Conservation (phyloP, 2,329 filamentous ascomycete species). For the Thermothelomyces thermophilus region DNA sequence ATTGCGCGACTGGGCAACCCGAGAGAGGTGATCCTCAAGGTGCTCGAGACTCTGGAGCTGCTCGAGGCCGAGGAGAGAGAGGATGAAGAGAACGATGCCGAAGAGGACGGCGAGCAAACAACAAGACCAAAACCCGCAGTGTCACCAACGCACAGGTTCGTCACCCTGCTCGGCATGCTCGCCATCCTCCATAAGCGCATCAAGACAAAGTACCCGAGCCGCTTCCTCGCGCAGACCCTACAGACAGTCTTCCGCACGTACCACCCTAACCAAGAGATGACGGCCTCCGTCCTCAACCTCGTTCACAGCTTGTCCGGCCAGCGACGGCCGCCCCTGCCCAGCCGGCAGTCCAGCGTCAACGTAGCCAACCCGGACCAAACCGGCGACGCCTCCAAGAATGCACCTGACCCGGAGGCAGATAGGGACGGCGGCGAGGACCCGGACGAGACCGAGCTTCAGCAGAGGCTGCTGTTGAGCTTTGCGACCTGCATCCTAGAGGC, state of each 20-base stretch:
- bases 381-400: slow-evolving; percentile 48
- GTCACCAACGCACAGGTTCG: slow-evolving; percentile 46
- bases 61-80: slow-evolving; percentile 35
- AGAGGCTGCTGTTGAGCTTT: slow-evolving; percentile 64
- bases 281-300: slow-evolving; percentile 63
- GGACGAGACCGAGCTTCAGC: slow-evolving; percentile 55
- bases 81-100: slow-evolving; percentile 24
- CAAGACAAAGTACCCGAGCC: slow-evolving; percentile 69
- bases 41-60: slow-evolving; percentile 63
- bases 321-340: slow-evolving; percentile 57
- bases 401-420: slow-evolving; percentile 57
- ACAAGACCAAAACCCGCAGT: slow-evolving; percentile 14
- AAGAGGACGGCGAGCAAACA: slow-evolving; percentile 26
- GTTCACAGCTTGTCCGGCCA: slow-evolving; percentile 62
- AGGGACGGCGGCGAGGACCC: slow-evolving; percentile 46
- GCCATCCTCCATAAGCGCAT: slow-evolving; percentile 67
- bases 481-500: slow-evolving; percentile 71
- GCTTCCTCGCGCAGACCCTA: slow-evolving; percentile 71
- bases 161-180: slow-evolving; percentile 63
- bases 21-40: slow-evolving; percentile 73
- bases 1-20: slow-evolving; percentile 74
- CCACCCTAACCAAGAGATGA: slow-evolving; percentile 57
- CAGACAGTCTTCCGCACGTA: slow-evolving; percentile 65
- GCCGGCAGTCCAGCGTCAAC: slow-evolving; percentile 51
- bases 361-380: slow-evolving; percentile 49